Base-by-base conservation (phyloP, 768 basidiomycete genomes). In the Pleurotus pulmonarius region DNA sequence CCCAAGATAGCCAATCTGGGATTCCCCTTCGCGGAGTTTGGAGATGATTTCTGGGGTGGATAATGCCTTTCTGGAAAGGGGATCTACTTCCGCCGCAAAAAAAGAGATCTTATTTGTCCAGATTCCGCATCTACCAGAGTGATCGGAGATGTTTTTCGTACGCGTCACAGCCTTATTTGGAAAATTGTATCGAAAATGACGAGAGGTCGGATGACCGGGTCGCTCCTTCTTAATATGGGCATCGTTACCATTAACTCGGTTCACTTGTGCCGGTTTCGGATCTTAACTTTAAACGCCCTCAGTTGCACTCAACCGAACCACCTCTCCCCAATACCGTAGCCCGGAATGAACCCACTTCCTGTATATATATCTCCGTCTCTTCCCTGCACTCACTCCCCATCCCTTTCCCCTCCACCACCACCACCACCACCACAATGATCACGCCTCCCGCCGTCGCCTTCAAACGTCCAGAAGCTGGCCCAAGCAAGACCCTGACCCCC, bases 201-300 rank as follows among this genome's bases (percentile, higher is more conserved):
- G 29, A 34, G 56, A 39, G 40, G 29, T 46, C 48, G 59, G 56
- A 55, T 46, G 49, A 41, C 61, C 57, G 68, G 68, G 65, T 65
- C 59, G 57, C 26, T 54, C 48, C 62, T 65, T 43, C 68, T 60
- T n/a, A 38, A 52, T 63, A 44, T 16, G 22, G 49, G n/a, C 39
- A 46, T 44, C 64, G 68, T 74, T 78, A 82, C 82, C 82, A 75
- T 63, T 61, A 56, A 61, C 56, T 66, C 75, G 82, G 82, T 67
- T 71, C 76, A 46, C 47, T 65, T 69, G 69, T 84, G 72, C 83
- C 82, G 70, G 70, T 78, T 73, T 78, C 73, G 79, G 83, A 83
- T 83, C 82, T 81, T 76, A 62, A 64, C 63, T 64, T 62, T 67
- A 63, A 39, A 40, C 34, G 51, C 51, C 53, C 51, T 56, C 58